Evolutionary conservation across 768 basidiomycete species (phyloP), one percentile per base, ranked within the genome.

Genomic region (Kwoniella botswanensis): DNA sequence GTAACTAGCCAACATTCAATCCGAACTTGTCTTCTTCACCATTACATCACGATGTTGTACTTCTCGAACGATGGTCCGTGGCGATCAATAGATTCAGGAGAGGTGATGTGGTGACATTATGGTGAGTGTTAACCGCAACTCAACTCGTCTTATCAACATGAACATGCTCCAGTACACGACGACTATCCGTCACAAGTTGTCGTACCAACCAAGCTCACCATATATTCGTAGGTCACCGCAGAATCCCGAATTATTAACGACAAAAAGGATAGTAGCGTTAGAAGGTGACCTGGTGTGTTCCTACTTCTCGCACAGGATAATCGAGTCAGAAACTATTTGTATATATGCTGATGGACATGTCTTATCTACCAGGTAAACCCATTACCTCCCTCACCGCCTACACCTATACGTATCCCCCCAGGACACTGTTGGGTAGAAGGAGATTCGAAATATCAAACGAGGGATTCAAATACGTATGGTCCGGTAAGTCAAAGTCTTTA

Each of bases 351-450:
- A 35, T 35, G 35, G 35, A 9, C 4, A 50, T 50, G 1, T 18
- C 43, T 1, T n/a, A 22, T 17, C 61, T 54, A 54, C 4, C 50
- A 81, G 77, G 81, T 83, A 41, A 68, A 78, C 26, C 82, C 82
- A 1, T 63, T 83, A 12, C 82, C 82, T 4, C 81, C 82, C 4
- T 79, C 76, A 1, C 72, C 81, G 12, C 80, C 81, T 35, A 76
- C 79, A 13, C 79, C 81, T 2, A 73, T 84, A 24, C 58, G 79
- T 13, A 80, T 84, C 63, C 84, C 84, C 7, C 76, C 77, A 10
- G 83, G 82, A 55, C 83, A 84, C 70, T 82, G 81, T 63, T 84
- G 84, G 84, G 84, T 84, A 11, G 84, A 84, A 73, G 84, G 84
- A 1, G 84, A 84, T 69, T 82, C 82, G 50, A 75, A 74, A 35